A percentile compares a stretch with the other conserved stretches of the same genome.
phyloP scores from a whole-genome alignment of 73 alveolate species.

The Halteria grandinella region DNA sequence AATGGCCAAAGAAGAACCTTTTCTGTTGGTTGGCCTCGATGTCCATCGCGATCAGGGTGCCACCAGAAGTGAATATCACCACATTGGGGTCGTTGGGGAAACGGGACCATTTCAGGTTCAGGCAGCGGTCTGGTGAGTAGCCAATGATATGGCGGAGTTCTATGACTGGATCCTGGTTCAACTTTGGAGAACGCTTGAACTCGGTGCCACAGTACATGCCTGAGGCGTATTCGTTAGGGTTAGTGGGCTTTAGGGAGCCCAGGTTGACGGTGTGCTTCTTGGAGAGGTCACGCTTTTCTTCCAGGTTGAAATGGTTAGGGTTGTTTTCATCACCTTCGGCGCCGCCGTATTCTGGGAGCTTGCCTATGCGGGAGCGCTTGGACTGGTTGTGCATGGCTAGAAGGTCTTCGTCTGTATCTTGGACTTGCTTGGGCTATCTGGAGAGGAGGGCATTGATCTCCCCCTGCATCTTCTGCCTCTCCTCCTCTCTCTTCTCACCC shows the following conservation, averaged over 20 bases:
- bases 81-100: conserved; percentile 51
- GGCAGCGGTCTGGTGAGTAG: conserved; percentile 67
- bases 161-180: conserved; percentile 78
- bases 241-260: conserved; percentile 16
- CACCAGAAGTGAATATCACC: conserved; percentile 80
- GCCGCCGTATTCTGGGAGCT: conserved; percentile 45
- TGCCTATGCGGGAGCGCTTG: conserved; percentile 19
- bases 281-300: too few relatives aligned
- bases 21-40: conserved; percentile 69
- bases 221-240: conserved; percentile 34
- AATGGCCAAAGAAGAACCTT: conserved; percentile 81
- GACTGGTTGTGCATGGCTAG: conserved; percentile 14
- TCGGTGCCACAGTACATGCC: conserved; percentile 36
- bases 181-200: conserved; percentile 48
- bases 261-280: conserved; percentile 33
- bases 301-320: too few relatives aligned
- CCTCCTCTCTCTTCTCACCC: conserved; percentile 40
- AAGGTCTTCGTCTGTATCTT: conserved; percentile 24
- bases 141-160: conserved; percentile 77
- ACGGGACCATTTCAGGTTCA: conserved; percentile 79
- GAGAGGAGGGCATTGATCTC: conserved; percentile 40
- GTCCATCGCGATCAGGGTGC: conserved; percentile 71
- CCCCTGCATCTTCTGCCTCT: conserved; percentile 39
- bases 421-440: conserved; percentile 12
- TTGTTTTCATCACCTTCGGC: too few relatives aligned